Evolutionary conservation across 1,139 yeast species (phyloP).

Genomic region (Geotrichum aggregatum): DNA sequence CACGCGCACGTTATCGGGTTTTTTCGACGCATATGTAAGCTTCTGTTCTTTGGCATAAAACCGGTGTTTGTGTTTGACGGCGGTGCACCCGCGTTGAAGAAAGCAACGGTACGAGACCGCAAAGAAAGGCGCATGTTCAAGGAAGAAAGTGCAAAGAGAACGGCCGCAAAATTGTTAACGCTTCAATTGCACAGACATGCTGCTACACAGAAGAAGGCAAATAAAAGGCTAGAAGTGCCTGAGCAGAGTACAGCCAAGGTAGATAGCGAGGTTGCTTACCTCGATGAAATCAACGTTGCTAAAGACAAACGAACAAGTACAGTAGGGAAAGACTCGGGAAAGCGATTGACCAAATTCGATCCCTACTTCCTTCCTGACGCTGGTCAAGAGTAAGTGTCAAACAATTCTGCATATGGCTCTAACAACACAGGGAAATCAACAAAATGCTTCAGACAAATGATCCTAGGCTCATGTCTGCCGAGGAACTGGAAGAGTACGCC

Average conservation of each 20-base stretch:
- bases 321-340: background rate
- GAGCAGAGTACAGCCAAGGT: slow-evolving; percentile 22
- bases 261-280: slow-evolving; percentile 28
- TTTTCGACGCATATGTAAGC: slow-evolving; percentile 86
- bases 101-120: slow-evolving; percentile 67
- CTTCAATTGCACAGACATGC: slow-evolving; percentile 61
- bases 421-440: slow-evolving; percentile 36
- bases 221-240: slow-evolving; percentile 26
- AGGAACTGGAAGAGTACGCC: slow-evolving; percentile 61
- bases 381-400: slow-evolving; percentile 41
- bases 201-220: slow-evolving; percentile 36
- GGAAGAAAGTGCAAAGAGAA: slow-evolving; percentile 60
- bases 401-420: background rate
- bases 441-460: slow-evolving; percentile 47
- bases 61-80: slow-evolving; percentile 98
- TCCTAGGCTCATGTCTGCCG: slow-evolving; percentile 67
- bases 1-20: slow-evolving; percentile 92
- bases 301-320: slow-evolving; percentile 17
- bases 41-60: slow-evolving; percentile 78
- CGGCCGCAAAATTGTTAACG: slow-evolving; percentile 79
- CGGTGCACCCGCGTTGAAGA: slow-evolving; percentile 83
- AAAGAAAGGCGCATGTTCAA: slow-evolving; percentile 72
- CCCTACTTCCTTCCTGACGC: slow-evolving; percentile 83
- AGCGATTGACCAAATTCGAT: slow-evolving; percentile 44
- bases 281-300: slow-evolving; percentile 28